Percentiles rank a stretch among this genome's conserved stretches.
phyloP scores from a whole-genome alignment of 257 asterid genomes.

The Gentiana straminea region DNA sequence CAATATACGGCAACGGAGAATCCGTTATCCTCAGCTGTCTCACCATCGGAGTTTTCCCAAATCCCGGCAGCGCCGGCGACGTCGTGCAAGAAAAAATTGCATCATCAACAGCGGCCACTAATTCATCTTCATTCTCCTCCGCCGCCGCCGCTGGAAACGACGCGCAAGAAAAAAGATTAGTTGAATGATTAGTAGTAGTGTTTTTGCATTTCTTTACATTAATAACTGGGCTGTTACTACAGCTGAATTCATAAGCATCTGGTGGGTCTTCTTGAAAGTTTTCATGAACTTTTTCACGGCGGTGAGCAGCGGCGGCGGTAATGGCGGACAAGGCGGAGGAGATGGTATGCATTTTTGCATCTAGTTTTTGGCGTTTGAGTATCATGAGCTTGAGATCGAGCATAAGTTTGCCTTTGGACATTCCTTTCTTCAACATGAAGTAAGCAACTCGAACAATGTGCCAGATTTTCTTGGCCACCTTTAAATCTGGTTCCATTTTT shows the following conservation, averaged over 20 bases:
- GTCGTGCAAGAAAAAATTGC: conserved; percentile 32
- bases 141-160: no score
- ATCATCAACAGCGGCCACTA: conserved; percentile 17
- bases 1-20: conserved; percentile 18
- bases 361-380: conserved; percentile 73
- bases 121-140: conserved; percentile 2
- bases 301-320: conserved; percentile 17
- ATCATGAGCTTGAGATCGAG: conserved; percentile 43
- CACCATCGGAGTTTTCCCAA: conserved; percentile 23
- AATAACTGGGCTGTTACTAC: conserved; percentile 63
- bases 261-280: not conserved
- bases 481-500: conserved; percentile 51
- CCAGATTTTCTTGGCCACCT: conserved; percentile 76
- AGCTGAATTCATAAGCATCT: conserved; percentile 67
- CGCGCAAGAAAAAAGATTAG: not conserved
- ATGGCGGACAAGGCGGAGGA: conserved; percentile 11
- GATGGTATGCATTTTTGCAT: conserved; percentile 69
- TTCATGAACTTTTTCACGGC: conserved; percentile 9
- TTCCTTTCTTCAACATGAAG: conserved; percentile 64
- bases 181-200: no score
- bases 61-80: conserved; percentile 35
- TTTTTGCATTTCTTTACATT: conserved; percentile 24
- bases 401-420: conserved; percentile 52
- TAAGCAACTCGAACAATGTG: conserved; percentile 37
- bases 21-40: conserved; percentile 33